Evolutionary conservation across 768 basidiomycete genomes (phyloP).

Genomic region (Rhodotorula diobovata): DNA sequence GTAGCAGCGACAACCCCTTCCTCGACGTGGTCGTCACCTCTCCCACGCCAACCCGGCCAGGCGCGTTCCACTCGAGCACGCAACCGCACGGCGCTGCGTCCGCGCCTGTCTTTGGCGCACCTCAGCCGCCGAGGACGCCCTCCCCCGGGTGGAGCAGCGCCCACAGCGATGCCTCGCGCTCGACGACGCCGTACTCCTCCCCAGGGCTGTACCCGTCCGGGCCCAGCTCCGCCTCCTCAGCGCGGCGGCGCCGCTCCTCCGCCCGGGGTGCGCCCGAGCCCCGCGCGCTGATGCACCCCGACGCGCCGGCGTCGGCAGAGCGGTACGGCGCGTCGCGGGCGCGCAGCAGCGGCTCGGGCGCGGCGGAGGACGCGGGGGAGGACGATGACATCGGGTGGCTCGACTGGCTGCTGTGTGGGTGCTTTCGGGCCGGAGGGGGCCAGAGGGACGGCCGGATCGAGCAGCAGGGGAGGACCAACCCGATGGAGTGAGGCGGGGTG

Average conservation of each 20-base stretch:
- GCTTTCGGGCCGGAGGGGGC: constrained; percentile 1
- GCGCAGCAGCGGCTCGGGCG: too few relatives aligned
- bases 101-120: neutral
- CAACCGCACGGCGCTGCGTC: too few relatives aligned
- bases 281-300: neutral
- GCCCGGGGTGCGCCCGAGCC: neutral
- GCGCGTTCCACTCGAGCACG: neutral
- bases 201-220: neutral
- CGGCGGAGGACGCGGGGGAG: too few relatives aligned
- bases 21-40: constrained; percentile 3
- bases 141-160: neutral
- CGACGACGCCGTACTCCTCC: neutral
- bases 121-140: neutral
- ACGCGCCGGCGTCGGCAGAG: neutral
- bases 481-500: constrained; percentile 1
- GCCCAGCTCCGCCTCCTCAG: too few relatives aligned
- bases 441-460: neutral
- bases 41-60: neutral
- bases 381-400: constrained; percentile 1
- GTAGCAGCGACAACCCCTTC: neutral
- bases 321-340: neutral
- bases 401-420: constrained; percentile 22
- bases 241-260: too few relatives aligned
- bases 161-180: too few relatives aligned
- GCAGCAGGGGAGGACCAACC: constrained; percentile 25